Conservation (phyloP, 2,329 filamentous ascomycete genomes). For the Stagonosporopsis rhizophila region DNA sequence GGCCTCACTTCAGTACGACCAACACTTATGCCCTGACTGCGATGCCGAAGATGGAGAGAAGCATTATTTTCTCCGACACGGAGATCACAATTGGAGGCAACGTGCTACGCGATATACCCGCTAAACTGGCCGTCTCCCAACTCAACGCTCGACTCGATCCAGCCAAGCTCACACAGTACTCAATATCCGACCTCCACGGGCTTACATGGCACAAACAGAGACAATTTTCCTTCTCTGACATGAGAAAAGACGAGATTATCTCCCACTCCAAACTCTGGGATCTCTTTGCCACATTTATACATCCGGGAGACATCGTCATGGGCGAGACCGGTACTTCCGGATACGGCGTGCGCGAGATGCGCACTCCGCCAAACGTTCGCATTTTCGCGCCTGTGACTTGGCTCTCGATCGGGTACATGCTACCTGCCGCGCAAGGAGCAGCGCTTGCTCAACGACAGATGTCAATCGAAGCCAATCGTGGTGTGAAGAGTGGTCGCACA, state of each 20-base stretch:
- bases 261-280: slow-evolving; percentile 60
- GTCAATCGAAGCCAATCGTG: slow-evolving; percentile 15
- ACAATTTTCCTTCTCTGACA: background rate
- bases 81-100: slow-evolving; percentile 43
- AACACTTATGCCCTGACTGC: slow-evolving; percentile 54
- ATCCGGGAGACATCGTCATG: slow-evolving; percentile 62
- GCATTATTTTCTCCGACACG: slow-evolving; percentile 46
- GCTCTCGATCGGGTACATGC: slow-evolving; percentile 65
- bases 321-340: slow-evolving; percentile 64
- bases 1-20: slow-evolving; percentile 56
- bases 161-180: slow-evolving; percentile 3
- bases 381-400: slow-evolving; percentile 23
- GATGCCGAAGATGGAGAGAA: slow-evolving; percentile 45
- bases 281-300: slow-evolving; percentile 56
- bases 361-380: slow-evolving; percentile 18
- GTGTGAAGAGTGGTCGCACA: slow-evolving; percentile 30
- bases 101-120: slow-evolving; percentile 48
- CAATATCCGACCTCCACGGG: background rate
- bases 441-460: slow-evolving; percentile 47
- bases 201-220: slow-evolving; percentile 4
- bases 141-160: slow-evolving; percentile 6
- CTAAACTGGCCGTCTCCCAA: slow-evolving; percentile 21
- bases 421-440: slow-evolving; percentile 64
- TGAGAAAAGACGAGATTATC: slow-evolving; percentile 41
- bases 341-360: slow-evolving; percentile 23